Conservation (phyloP, 768 basidiomycete species). For the Naganishia friedmannii region DNA sequence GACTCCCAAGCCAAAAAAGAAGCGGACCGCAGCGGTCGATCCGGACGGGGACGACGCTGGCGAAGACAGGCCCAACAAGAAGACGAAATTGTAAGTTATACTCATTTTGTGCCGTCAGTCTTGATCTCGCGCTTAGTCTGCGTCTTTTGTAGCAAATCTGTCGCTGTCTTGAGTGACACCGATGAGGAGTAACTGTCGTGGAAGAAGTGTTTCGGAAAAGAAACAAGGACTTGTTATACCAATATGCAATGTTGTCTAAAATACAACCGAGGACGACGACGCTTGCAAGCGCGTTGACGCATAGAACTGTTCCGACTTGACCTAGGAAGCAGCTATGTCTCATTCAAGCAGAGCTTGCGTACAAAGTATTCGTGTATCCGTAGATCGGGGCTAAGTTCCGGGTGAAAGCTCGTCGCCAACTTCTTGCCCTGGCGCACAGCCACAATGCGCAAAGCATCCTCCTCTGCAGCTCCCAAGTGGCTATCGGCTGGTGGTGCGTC, state of each 20-base stretch:
- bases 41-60: conserved; percentile 45
- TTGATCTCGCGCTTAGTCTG: background rate
- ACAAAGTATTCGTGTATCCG: conserved; percentile 92
- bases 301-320: too few relatives aligned
- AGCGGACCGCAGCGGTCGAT: conserved; percentile 41
- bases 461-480: conserved; percentile 54
- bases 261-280: too few relatives aligned
- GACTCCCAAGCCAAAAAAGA: conserved; percentile 39
- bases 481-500: conserved; percentile 45
- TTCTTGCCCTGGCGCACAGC: conserved; percentile 79
- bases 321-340: background rate
- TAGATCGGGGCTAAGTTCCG: conserved; percentile 80
- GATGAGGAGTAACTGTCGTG: background rate
- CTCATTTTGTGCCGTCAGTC: background rate
- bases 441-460: conserved; percentile 63
- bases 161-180: conserved; percentile 24
- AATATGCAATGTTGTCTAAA: background rate
- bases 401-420: conserved; percentile 88
- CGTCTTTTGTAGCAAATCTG: conserved; percentile 6
- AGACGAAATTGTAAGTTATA: conserved; percentile 30
- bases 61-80: conserved; percentile 28
- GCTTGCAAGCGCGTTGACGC: too few relatives aligned
- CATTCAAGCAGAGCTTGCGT: conserved; percentile 8
- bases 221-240: background rate
- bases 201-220: background rate